Evolutionary conservation across 2,329 filamentous ascomycete genomes (phyloP).

Genomic region (Colletotrichum siamense): DNA sequence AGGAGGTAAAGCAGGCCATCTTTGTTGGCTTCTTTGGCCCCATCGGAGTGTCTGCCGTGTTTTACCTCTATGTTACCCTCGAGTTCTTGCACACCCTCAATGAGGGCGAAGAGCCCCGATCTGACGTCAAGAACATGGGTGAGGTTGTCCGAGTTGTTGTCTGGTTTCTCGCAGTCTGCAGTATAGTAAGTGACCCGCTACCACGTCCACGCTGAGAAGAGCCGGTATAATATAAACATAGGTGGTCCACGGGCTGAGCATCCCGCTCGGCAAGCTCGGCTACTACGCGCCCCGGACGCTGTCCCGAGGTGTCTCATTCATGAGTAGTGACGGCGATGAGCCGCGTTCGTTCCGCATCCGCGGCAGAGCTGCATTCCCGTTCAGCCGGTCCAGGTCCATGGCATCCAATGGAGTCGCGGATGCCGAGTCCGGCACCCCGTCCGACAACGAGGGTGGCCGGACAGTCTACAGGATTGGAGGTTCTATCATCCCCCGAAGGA

Average conservation of each 20-base stretch:
- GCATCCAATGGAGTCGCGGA: background rate
- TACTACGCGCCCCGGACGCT: conserved; percentile 69
- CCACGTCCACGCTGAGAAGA: background rate
- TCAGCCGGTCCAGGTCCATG: conserved; percentile 16
- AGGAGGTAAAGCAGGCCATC: conserved; percentile 73
- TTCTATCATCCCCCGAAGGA: conserved; percentile 33
- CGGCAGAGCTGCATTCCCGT: conserved; percentile 30
- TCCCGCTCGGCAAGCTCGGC: conserved; percentile 75
- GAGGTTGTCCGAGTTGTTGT: conserved; percentile 76
- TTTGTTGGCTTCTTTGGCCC: conserved; percentile 95
- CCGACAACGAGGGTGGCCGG: background rate
- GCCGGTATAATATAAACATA: conserved; percentile 32
- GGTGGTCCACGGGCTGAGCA: conserved; percentile 82
- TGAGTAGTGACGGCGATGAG: conserved; percentile 24
- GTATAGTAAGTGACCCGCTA: conserved; percentile 66
- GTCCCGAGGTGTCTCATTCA: conserved; percentile 33
- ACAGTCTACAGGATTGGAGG: conserved; percentile 48
- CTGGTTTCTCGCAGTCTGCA: conserved; percentile 87
- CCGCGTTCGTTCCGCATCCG: conserved; percentile 32
- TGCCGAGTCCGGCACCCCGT: conserved; percentile 2
- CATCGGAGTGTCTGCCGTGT: conserved; percentile 88
- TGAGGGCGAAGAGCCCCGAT: conserved; percentile 63
- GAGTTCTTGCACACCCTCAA: conserved; percentile 72
- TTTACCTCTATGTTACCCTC: conserved; percentile 82
- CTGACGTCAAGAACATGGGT: conserved; percentile 68